Evolutionary conservation across 73 alveolate genomes (phyloP).

Genomic region (Paraurostyla sp.): DNA sequence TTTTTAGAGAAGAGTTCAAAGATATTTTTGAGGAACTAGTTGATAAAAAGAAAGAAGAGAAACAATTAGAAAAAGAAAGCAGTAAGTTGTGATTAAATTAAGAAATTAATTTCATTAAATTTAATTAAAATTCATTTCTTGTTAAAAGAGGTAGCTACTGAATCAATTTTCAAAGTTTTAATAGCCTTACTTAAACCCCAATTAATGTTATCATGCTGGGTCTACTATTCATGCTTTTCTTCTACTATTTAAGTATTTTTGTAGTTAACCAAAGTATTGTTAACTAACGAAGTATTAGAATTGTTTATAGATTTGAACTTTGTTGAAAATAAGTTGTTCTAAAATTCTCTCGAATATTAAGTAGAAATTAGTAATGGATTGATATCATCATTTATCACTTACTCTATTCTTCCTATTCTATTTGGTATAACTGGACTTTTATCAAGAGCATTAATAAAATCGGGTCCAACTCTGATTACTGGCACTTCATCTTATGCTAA

Average conservation of each 20-base stretch:
- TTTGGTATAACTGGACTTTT: not conserved
- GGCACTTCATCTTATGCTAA: too few relatives aligned
- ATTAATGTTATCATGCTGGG: not conserved
- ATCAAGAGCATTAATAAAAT: too few relatives aligned
- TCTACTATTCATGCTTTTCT: not conserved
- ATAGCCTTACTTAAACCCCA: constrained; percentile 6
- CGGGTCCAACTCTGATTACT: too few relatives aligned
- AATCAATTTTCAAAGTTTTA: not conserved
- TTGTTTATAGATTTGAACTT: not conserved
- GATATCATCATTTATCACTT: not conserved
- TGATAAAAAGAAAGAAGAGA: constrained; percentile 1
- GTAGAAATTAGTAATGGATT: constrained; percentile 6
- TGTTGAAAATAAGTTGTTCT: not conserved
- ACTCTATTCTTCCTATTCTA: not conserved
- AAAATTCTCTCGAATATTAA: not conserved
- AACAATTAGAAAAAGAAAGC: not conserved
- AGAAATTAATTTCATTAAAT: not conserved
- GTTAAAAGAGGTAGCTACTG: not conserved
- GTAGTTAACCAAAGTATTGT: too few relatives aligned
- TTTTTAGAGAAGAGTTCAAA: constrained; percentile 57
- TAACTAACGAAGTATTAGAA: not conserved
- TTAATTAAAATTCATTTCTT: not conserved
- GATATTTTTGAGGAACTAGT: constrained; percentile 66
- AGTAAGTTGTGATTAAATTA: not conserved
- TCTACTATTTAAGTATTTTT: not conserved